These are phyloP conservation scores for Xylaria sp. DNA, from an alignment of 2,329 filamentous ascomycete genomes.

Conservation along the genomic window DNA sequence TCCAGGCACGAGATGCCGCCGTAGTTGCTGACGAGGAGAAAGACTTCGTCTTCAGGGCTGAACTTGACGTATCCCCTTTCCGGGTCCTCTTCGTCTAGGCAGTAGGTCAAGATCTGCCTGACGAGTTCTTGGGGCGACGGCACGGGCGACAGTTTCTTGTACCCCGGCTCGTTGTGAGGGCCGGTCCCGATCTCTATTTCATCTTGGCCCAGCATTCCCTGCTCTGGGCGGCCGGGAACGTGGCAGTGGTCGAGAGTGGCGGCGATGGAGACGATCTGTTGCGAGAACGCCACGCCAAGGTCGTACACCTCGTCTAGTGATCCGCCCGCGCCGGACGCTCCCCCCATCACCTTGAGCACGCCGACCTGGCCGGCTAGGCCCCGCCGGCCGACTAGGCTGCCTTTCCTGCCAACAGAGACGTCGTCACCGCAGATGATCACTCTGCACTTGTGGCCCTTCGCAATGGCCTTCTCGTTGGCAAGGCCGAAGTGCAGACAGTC, in stretches of 20 bases:
- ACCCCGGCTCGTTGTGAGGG: slow-evolving; percentile 68
- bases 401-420: slow-evolving; percentile 62
- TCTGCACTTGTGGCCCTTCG: slow-evolving; percentile 54
- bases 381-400: slow-evolving; percentile 61
- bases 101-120: slow-evolving; percentile 61
- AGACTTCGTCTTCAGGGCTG: slow-evolving; percentile 48
- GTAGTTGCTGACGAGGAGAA: slow-evolving; percentile 61
- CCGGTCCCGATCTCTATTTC: slow-evolving; percentile 68
- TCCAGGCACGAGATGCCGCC: slow-evolving; percentile 62
- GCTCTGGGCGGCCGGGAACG: slow-evolving; percentile 55
- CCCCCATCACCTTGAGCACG: slow-evolving; percentile 61
- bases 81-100: slow-evolving; percentile 58
- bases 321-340: slow-evolving; percentile 49
- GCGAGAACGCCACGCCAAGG: slow-evolving; percentile 52
- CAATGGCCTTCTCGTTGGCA: slow-evolving; percentile 60
- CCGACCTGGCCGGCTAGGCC: slow-evolving; percentile 64
- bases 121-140: slow-evolving; percentile 54
- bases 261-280: slow-evolving; percentile 59
- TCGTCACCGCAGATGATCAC: slow-evolving; percentile 68
- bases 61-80: slow-evolving; percentile 55
- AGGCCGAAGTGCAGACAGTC: slow-evolving; percentile 66
- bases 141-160: slow-evolving; percentile 56
- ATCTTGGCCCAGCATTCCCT: slow-evolving; percentile 50
- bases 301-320: slow-evolving; percentile 54
- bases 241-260: slow-evolving; percentile 65